phyloP scores from a whole-genome alignment of 169 alveolate species.

The Cyclospora cayetanensis region DNA sequence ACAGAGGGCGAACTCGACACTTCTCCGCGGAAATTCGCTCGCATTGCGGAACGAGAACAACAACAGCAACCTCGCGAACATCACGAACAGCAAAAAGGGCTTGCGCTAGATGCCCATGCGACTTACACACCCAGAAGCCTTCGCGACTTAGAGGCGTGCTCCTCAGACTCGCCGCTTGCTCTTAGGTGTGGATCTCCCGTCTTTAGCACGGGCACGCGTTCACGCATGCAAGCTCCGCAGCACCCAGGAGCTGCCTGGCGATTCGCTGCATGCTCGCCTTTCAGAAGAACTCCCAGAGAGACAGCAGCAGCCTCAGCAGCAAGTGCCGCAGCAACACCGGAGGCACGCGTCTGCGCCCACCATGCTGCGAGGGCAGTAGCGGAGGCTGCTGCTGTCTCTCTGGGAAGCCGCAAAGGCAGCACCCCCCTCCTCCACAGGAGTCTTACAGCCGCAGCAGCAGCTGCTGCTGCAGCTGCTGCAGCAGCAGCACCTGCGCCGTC shows the following conservation, averaged over 20 bases:
- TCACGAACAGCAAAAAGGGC: slow-evolving; percentile 44
- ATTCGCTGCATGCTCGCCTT: slow-evolving; percentile 48
- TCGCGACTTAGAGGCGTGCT: not conserved
- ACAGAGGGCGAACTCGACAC: not conserved
- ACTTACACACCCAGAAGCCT: not conserved
- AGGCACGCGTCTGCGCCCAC: slow-evolving; percentile 7
- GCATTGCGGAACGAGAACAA: not conserved
- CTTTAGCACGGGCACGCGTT: too few relatives aligned
- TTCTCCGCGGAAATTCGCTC: slow-evolving; percentile 21
- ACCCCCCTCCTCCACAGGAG: slow-evolving; percentile 52
- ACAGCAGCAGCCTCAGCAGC: slow-evolving; percentile 14
- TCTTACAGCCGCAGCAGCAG: slow-evolving; percentile 60
- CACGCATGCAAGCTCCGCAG: too few relatives aligned
- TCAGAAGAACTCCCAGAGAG: not conserved
- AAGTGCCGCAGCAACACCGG: slow-evolving; percentile 15
- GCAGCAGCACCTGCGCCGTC: slow-evolving; percentile 52
- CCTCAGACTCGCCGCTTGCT: too few relatives aligned
- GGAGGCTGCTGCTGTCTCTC: slow-evolving; percentile 47
- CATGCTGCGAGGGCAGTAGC: slow-evolving; percentile 18
- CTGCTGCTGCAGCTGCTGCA: slow-evolving; percentile 27
- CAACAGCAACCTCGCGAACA: slow-evolving; percentile 13
- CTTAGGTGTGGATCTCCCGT: too few relatives aligned
- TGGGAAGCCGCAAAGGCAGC: slow-evolving; percentile 47
- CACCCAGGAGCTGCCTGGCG: not conserved
- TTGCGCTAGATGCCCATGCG: not conserved